Evolutionary conservation across 352 stramenopile species (phyloP).

Genomic region (Globisporangium emineosum): DNA sequence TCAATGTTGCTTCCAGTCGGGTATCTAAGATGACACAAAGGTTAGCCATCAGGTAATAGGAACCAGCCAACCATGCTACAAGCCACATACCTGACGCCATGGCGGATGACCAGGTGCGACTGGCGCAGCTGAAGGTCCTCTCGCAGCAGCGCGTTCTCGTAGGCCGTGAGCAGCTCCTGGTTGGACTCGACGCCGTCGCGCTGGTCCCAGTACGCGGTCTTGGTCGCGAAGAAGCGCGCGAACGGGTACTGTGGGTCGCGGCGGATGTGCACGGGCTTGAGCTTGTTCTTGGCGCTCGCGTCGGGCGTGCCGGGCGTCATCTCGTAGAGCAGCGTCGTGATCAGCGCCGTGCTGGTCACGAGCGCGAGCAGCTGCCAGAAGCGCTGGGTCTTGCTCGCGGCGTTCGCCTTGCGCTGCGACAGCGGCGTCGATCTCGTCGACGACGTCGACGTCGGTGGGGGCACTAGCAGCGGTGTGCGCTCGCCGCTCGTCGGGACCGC

Average conservation of each 20-base stretch:
- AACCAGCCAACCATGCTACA: not conserved
- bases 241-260: conserved; percentile 18
- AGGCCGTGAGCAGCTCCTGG: conserved; percentile 24
- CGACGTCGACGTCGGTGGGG: not conserved
- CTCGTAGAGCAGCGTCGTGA: conserved; percentile 19
- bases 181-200: conserved; percentile 21
- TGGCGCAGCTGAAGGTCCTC: conserved; percentile 54
- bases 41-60: not conserved
- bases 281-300: conserved; percentile 13
- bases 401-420: conserved; percentile 10
- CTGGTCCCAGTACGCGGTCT: conserved; percentile 60
- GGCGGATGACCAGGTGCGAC: conserved; percentile 55
- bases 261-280: conserved; percentile 8
- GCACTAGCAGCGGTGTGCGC: conserved; percentile 8
- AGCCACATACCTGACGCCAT: conserved; percentile 47
- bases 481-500: not conserved
- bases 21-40: conserved; percentile 27
- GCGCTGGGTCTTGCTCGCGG: conserved; percentile 13
- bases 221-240: conserved; percentile 45
- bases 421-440: not conserved
- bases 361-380: conserved; percentile 15
- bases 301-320: conserved; percentile 13
- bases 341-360: conserved; percentile 11
- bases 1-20: conserved; percentile 48
- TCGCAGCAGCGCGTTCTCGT: conserved; percentile 23